Conservation (phyloP, 2,329 filamentous ascomycete species). For the Verticillium dahliae region DNA sequence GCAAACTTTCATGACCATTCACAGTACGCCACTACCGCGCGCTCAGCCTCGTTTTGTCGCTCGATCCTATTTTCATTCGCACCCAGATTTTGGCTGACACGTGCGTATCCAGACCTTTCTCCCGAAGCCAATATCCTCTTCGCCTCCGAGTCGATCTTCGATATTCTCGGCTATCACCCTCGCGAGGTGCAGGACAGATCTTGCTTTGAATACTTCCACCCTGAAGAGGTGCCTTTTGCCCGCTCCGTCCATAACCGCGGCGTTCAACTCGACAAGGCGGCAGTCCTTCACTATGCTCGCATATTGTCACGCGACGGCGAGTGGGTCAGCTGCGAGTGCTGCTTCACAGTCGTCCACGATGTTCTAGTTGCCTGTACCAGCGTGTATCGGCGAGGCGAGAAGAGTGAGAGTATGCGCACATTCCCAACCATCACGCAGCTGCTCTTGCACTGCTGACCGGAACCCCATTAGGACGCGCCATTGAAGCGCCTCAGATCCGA, state of each 20-base stretch:
- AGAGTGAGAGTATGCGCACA: conserved; percentile 62
- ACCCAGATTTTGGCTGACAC: conserved; percentile 3
- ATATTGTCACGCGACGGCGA: conserved; percentile 61
- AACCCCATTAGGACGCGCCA: conserved; percentile 57
- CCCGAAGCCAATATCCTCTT: conserved; percentile 74
- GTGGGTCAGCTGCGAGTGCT: conserved; percentile 80
- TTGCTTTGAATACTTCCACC: conserved; percentile 82
- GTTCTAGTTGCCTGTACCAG: conserved; percentile 80
- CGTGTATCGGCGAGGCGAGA: conserved; percentile 62
- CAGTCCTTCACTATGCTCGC: conserved; percentile 73
- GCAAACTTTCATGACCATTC: conserved; percentile 86
- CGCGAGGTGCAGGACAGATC: conserved; percentile 70
- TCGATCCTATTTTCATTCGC: not conserved
- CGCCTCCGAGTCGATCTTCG: conserved; percentile 74
- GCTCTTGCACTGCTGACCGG: not conserved
- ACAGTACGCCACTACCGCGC: conserved; percentile 51
- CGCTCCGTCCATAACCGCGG: conserved; percentile 66
- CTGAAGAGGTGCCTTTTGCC: conserved; percentile 71
- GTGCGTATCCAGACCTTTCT: conserved; percentile 47
- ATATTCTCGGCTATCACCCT: conserved; percentile 75
- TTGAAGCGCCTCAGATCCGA: conserved; percentile 71
- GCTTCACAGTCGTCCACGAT: conserved; percentile 84
- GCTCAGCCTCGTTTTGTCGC: conserved; percentile 6
- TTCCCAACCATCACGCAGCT: not conserved
- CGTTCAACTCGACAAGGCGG: conserved; percentile 74